Base-by-base conservation (phyloP, 2,329 filamentous ascomycete genomes). In the Apiospora hydei region DNA sequence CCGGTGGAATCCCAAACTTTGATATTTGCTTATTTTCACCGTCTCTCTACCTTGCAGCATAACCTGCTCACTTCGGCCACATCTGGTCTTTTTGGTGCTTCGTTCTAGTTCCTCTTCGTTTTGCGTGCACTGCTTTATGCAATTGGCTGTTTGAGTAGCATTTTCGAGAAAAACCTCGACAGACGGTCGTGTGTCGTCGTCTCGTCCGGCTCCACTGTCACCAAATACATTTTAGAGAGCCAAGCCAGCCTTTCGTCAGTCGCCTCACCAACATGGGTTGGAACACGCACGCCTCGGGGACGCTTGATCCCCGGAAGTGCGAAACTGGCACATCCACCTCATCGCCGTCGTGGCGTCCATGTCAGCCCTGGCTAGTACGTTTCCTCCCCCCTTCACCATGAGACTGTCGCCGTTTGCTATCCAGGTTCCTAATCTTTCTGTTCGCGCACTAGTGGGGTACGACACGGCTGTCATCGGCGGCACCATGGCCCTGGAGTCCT, bases 341-440 rank as follows among this genome's bases (percentile, higher is more conserved):
- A 77, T 81, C 69, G 80, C 80, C 46, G 72, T 79, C 26, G 79
- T 80, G 69, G 79, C 76, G 34, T 80, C 78, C 73, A 81, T 81
- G 80, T 80, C 80, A 67, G 79, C 79, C 38, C 77, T 81, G 41
- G 78, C 79, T 57, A 81, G 79, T 81, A 73, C 70, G 79, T 77
- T 24, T 6, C 0, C 16, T n/a, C 13, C 5, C 16, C 34, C 13
- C 2, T 21, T 21, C 8, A 7, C 7, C 44, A 5, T 30, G 26
- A 14, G 16, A 3, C 4, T 3, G 18, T n/a, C 8, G 3, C 14
- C 2, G 11, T n/a, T 6, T 64, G 8, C 21, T 41, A 41, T 14
- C 34, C 3, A 41, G 13, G 18, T 41, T 11, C 53, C 53, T 53
- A 21, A 26, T 21, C 44, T 21, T 68, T 24, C 26, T 18, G n/a